phyloP scores from a whole-genome alignment of 148 eudicot species.

The Chenopodium formosanum region DNA sequence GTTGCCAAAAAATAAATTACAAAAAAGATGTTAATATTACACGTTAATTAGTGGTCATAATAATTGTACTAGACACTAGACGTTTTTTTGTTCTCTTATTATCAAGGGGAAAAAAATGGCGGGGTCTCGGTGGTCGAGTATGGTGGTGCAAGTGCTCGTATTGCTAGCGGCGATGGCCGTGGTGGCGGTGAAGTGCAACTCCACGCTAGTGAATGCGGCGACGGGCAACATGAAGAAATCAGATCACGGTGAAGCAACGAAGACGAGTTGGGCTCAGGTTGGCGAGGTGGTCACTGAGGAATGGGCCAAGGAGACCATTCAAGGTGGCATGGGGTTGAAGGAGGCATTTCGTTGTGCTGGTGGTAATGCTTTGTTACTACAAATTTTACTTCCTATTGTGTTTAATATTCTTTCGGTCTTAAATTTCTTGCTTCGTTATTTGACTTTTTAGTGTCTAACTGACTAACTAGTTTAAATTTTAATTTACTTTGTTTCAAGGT shows the following conservation, averaged over 20 bases:
- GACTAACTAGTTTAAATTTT: too few relatives aligned
- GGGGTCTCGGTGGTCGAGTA: neutral
- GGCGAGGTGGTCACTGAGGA: neutral
- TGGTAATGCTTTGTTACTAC: too few relatives aligned
- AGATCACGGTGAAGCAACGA: neutral
- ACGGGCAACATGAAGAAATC: neutral
- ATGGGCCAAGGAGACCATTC: constrained; percentile 13
- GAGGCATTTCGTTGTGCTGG: neutral
- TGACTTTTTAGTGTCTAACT: too few relatives aligned
- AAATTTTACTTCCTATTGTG: too few relatives aligned
- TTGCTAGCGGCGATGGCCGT: neutral
- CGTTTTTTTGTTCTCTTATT: too few relatives aligned
- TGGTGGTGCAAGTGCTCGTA: neutral
- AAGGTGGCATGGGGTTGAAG: constrained; percentile 20
- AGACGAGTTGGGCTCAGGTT: neutral
- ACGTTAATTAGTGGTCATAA: too few relatives aligned
- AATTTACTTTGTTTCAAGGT: too few relatives aligned
- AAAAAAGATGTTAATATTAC: too few relatives aligned
- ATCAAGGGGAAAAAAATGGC: neutral
- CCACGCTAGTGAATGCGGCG: neutral
- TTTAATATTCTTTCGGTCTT: too few relatives aligned
- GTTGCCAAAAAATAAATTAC: too few relatives aligned
- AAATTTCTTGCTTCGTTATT: too few relatives aligned
- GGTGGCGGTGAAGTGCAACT: neutral
- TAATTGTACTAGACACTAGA: too few relatives aligned